A percentile compares a stretch with the other conserved stretches of the same genome.
phyloP scores from a whole-genome alignment of 192 early-diverging fungal species.

The Entomortierella lignicola region DNA sequence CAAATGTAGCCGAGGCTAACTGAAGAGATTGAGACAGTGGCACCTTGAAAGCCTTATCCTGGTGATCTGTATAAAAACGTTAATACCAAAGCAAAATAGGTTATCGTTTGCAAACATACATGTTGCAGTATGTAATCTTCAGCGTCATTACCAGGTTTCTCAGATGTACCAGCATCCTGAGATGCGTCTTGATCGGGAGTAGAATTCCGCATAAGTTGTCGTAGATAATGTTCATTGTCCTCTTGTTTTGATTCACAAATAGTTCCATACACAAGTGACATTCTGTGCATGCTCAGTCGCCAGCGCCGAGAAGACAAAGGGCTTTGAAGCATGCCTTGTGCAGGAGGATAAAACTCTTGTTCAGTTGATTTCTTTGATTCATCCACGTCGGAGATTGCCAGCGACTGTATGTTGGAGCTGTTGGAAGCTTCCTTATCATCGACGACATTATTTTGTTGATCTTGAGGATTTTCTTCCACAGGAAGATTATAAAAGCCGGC shows the following conservation, averaged over 20 bases:
- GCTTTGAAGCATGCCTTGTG: background rate
- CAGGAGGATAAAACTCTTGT: background rate
- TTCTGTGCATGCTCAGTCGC: constrained; percentile 18
- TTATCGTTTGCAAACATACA: too few relatives aligned
- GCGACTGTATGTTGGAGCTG: too few relatives aligned
- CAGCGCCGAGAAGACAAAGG: constrained; percentile 1
- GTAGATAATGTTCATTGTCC: background rate
- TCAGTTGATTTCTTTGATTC: background rate
- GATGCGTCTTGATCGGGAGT: background rate
- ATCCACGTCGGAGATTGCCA: too few relatives aligned
- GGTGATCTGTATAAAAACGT: background rate
- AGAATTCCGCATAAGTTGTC: constrained; percentile 12
- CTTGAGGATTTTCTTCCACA: too few relatives aligned
- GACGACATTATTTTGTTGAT: too few relatives aligned
- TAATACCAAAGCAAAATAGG: background rate
- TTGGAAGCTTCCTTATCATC: too few relatives aligned
- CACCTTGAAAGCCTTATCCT: constrained; percentile 14
- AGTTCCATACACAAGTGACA: constrained; percentile 13
- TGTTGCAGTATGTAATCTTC: too few relatives aligned
- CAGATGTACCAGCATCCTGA: background rate
- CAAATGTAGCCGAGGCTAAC: constrained; percentile 27
- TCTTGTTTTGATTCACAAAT: constrained; percentile 8
- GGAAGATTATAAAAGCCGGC: too few relatives aligned
- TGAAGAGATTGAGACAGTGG: constrained; percentile 11
- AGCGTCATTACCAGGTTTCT: constrained; percentile 1